Percentiles rank a stretch among this genome's conserved stretches.
phyloP scores from a whole-genome alignment of 2,329 filamentous ascomycete species.

The Epichloe uncinata region DNA sequence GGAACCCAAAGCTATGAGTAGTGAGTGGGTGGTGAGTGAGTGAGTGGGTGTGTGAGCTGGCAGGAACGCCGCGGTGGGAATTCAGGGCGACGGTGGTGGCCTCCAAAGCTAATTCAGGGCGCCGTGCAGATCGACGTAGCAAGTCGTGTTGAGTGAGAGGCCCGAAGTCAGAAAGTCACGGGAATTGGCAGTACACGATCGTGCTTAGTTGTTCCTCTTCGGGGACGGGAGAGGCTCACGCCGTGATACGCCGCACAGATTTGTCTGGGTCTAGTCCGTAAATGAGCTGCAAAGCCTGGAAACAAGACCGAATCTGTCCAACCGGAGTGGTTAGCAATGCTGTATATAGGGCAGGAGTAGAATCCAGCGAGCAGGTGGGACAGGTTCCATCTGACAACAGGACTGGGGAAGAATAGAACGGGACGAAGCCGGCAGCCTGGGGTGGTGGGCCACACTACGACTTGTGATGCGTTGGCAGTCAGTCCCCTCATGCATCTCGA shows the following conservation, averaged over 20 bases:
- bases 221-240: conserved; percentile 1
- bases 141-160: neutral
- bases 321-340: conserved; percentile 22
- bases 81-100: conserved; percentile 13
- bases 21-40: conserved; percentile 41
- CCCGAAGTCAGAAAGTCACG: neutral
- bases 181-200: neutral
- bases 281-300: conserved; percentile 9
- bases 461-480: conserved; percentile 25
- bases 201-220: neutral
- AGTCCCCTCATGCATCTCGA: conserved; percentile 34
- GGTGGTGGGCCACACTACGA: conserved; percentile 16
- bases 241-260: neutral
- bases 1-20: conserved; percentile 41
- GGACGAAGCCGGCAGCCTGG: conserved; percentile 11
- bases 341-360: conserved; percentile 18
- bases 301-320: conserved; percentile 17
- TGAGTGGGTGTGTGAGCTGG: conserved; percentile 44
- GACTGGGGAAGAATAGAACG: neutral
- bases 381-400: neutral
- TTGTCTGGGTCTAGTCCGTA: conserved; percentile 12
- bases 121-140: conserved; percentile 44
- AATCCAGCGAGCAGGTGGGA: conserved; percentile 10
- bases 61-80: conserved; percentile 33
- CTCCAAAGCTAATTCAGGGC: conserved; percentile 40